Evolutionary conservation across 352 stramenopile genomes (phyloP).

Genomic region (Phytophthora ohioensis): DNA sequence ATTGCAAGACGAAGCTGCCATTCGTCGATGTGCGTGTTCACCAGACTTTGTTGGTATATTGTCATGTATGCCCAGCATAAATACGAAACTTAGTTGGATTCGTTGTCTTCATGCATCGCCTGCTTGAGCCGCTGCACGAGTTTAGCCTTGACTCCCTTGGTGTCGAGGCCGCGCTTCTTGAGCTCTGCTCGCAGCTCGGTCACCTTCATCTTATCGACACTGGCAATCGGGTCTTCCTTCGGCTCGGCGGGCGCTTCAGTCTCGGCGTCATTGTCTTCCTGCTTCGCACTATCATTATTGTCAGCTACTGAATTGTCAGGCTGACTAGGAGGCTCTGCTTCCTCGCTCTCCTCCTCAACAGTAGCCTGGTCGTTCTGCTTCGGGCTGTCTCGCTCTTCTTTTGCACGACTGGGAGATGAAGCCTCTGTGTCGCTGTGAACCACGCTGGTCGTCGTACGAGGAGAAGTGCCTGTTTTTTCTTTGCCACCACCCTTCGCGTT

Average conservation of each 20-base stretch:
- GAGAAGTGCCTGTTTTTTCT: conserved; percentile 11
- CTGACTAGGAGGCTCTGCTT: conserved; percentile 2
- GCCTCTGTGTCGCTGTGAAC: conserved; percentile 10
- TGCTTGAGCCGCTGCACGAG: conserved; percentile 72
- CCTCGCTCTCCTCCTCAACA: conserved; percentile 18
- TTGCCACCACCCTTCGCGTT: conserved; percentile 4
- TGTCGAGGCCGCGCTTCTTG: conserved; percentile 76
- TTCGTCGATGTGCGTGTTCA: conserved; percentile 9
- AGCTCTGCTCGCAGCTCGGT: conserved; percentile 69
- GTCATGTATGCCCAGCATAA: conserved; percentile 39
- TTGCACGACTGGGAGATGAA: conserved; percentile 14
- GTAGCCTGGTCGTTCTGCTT: conserved; percentile 16
- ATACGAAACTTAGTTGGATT: conserved; percentile 51
- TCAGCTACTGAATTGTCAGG: conserved; percentile 1
- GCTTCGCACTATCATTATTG: conserved; percentile 2
- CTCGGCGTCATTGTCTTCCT: conserved; percentile 2
- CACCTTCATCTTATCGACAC: conserved; percentile 67
- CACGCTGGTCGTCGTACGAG: background rate
- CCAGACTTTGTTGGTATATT: conserved; percentile 21
- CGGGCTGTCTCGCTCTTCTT: conserved; percentile 2
- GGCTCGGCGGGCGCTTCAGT: conserved; percentile 1
- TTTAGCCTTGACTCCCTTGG: conserved; percentile 72
- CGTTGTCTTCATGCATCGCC: conserved; percentile 46
- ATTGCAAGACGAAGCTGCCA: background rate
- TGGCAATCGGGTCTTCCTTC: conserved; percentile 24